Base-by-base conservation (phyloP, 768 basidiomycete species). In the Melanogaster broomeanus region DNA sequence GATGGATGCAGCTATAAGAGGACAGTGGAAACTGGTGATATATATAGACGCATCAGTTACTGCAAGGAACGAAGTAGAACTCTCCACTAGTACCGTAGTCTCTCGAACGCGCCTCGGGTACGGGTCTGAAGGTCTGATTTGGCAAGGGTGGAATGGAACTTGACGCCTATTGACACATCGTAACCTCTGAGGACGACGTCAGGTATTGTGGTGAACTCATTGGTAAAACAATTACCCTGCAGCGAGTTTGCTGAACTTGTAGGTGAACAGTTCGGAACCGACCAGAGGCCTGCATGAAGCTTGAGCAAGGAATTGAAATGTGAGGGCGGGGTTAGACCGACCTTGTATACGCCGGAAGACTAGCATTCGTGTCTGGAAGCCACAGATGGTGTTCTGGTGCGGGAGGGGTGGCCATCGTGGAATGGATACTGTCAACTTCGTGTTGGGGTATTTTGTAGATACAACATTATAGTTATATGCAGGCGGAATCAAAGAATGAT, bases 181-280 rank as follows among this genome's bases (percentile, higher is more conserved):
- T 25, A 33, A 33, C 19, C 43, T 12, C 52, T 54, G 6, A 27
- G 22, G 8, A 21, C 18, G 21, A 19, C 25, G 34, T 45, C 35
- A 53, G 15, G 41, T 34, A 12, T 13, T 15, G 24, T 12, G 34
- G 18, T 25, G n/a, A 9, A 27, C n/a, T n/a, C 13, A 21, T 21
- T 42, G 22, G 12, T 1, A 35, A 24, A 25, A 0, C 27, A 11
- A 21, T 19, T 52, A 58, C 57, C 56, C 57, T 21, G 58, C 41
- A 16, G 25, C 24, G 9, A 53, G 15, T 19, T 8, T 46, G 19
- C 56, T 57, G 22, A 41, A 45, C 25, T 35, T 39, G n/a, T 59
- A 42, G 3, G 46, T 37, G 19, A 59, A 45, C 15, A 58, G 30
- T 22, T 58, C 57, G 9, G 57, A 59, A 13, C 56, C 57, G 15